Base-by-base conservation (phyloP, 169 alveolate genomes). In the Plasmodium cynomolgi region DNA sequence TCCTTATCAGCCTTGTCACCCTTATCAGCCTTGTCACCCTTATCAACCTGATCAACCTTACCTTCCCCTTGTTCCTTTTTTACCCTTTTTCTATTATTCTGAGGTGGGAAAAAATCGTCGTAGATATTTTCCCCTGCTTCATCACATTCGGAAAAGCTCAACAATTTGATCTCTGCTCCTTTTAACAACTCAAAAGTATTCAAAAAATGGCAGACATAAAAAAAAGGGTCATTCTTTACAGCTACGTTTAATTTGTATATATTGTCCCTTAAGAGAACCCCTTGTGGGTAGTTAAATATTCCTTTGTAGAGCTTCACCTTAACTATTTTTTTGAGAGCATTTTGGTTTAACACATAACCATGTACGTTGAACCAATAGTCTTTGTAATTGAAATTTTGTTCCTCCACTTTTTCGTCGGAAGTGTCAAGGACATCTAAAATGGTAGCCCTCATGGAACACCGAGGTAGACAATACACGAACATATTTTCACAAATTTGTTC, bases 381-480 rank as follows among this genome's bases (percentile, higher is more conserved):
- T 77, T 77, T 75, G 44, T 86, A 86, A 26, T 86, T 58, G 81
- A 86, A 75, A 23, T 44, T 86, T 37, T 34, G 34, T 13, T 75
- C 23, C 77, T 86, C 81, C 34, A 13, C 54, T 47, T 39, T 71
- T 33, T 81, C 37, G 9, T 47, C 58, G 0, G 81, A n/a, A 75
- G n/a, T 29, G 68, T 75, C 81, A 0, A 75, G 17, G 31, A 75
- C 71, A 75, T 54, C 44, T 58, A 86, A 77, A 33, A 86, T 56
- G 7, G 93, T 86, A 54, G 86, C 93, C 44, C 81, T 75, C 93
- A 86, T 86, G 41, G 93, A 86, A 15, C 93, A 86, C 0, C 93
- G 85, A 6, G 93, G 93, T n/a, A 86, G 81, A 15, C 93, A 86
- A 77, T 86, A 86, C 26, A 75, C 93, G 37, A 50, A 71, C 84